These are phyloP conservation scores for Ophiostoma sp. DNA, from an alignment of 2,329 filamentous ascomycete genomes.

Conservation along the genomic window DNA sequence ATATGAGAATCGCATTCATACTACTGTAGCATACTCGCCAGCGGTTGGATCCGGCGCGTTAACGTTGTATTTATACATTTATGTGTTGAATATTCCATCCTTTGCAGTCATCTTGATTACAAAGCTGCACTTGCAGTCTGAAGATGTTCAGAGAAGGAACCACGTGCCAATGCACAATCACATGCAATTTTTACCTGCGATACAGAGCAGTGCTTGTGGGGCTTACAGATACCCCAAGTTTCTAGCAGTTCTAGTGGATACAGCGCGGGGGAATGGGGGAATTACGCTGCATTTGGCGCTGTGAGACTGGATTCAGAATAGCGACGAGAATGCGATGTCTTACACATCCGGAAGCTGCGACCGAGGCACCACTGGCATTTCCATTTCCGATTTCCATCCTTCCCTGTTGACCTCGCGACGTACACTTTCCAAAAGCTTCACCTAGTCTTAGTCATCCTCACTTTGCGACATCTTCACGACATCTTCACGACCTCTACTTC, in stretches of 20 bases:
- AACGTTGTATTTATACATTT: not conserved
- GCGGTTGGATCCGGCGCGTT: too few relatives aligned
- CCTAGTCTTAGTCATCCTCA: not conserved
- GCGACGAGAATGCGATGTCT: not conserved
- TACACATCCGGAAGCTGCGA: slow-evolving; percentile 9
- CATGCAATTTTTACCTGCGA: slow-evolving; percentile 1
- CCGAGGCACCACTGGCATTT: not conserved
- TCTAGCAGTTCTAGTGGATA: slow-evolving; percentile 3
- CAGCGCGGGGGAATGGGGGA: slow-evolving; percentile 5
- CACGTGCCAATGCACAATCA: slow-evolving; percentile 1
- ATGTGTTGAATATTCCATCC: not conserved
- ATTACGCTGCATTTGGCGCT: not conserved
- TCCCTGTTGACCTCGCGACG: not conserved
- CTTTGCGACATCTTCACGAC: not conserved
- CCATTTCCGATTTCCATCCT: not conserved
- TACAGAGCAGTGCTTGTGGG: not conserved
- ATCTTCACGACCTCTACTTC: not conserved
- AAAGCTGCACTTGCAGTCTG: not conserved
- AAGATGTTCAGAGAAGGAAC: not conserved
- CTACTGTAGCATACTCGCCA: too few relatives aligned
- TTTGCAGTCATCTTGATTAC: not conserved
- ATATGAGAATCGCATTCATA: too few relatives aligned
- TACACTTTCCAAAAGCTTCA: not conserved
- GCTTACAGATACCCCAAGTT: slow-evolving; percentile 6
- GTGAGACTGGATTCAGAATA: not conserved